phyloP scores from a whole-genome alignment of 1,139 yeast genomes.

The Lodderomyces pseudojiufengensis region DNA sequence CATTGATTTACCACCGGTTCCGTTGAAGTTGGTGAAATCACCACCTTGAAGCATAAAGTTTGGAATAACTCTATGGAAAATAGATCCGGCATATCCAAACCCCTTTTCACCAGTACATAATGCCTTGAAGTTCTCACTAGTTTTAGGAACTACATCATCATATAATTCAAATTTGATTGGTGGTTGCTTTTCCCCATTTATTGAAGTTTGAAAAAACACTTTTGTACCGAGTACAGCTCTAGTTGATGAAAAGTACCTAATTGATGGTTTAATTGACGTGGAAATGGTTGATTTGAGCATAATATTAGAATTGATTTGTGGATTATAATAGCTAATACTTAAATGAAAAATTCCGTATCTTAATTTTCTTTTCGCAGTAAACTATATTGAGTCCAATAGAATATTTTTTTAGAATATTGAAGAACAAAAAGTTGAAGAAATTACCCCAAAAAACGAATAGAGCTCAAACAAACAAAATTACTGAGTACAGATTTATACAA shows the following conservation, averaged over 20 bases:
- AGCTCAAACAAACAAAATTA: no score
- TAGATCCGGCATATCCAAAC: constrained; percentile 65
- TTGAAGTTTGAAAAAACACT: constrained; percentile 36
- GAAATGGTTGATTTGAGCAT: no score
- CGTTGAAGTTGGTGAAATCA: constrained; percentile 39
- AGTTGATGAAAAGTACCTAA: constrained; percentile 30
- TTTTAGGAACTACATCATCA: constrained; percentile 91
- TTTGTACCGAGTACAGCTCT: constrained; percentile 31
- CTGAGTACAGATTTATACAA: no score
- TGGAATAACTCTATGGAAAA: constrained; percentile 45
- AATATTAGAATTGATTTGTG: no score
- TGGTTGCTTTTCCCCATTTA: constrained; percentile 28
- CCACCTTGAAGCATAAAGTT: constrained; percentile 45
- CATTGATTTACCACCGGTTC: constrained; percentile 42
- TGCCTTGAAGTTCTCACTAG: constrained; percentile 95
- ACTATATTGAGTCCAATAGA: no score
- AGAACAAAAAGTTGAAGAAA: no score
- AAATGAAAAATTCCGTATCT: no score
- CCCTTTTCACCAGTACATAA: constrained; percentile 95
- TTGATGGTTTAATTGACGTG: constrained; percentile 7
- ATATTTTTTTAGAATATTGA: no score
- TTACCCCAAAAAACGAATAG: no score
- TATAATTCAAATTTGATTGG: constrained; percentile 54
- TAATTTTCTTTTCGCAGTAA: no score
- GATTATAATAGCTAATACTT: no score